Conservation (phyloP, 805 yeast species). For the Myxozyma neglecta region DNA sequence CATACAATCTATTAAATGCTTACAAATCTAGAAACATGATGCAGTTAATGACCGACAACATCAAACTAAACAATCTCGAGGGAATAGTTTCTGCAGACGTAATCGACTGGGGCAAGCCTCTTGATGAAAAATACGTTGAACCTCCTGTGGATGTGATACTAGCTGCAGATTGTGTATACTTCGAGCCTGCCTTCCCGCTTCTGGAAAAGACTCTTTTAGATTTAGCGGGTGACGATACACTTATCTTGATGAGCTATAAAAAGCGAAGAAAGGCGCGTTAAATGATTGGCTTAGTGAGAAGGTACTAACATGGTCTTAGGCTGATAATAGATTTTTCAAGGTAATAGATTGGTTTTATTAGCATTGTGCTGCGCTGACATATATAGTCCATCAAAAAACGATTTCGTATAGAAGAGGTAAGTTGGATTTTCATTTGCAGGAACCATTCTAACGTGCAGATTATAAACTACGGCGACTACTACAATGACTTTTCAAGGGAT, state of each 20-base stretch:
- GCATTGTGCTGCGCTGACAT: neutral
- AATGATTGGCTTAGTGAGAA: neutral
- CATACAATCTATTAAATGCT: neutral
- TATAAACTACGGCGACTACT: constrained; percentile 33
- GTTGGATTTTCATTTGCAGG: neutral
- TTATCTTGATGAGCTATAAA: constrained; percentile 54
- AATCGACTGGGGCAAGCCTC: constrained; percentile 49
- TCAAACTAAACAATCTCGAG: constrained; percentile 44
- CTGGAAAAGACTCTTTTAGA: constrained; percentile 52
- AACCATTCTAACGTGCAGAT: constrained; percentile 25
- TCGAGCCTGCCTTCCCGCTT: constrained; percentile 55
- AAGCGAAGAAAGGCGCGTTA: constrained; percentile 49
- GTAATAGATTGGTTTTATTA: neutral
- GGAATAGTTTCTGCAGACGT: constrained; percentile 45
- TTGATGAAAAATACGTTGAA: constrained; percentile 43
- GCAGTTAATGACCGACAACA: constrained; percentile 50
- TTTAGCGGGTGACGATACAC: constrained; percentile 43
- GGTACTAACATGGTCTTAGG: constrained; percentile 11
- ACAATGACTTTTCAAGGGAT: constrained; percentile 16
- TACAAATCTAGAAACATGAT: constrained; percentile 41
- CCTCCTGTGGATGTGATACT: constrained; percentile 48
- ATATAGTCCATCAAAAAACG: constrained; percentile 38
- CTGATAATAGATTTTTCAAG: constrained; percentile 42
- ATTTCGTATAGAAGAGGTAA: constrained; percentile 39
- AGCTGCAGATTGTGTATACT: constrained; percentile 63